A percentile compares a stretch with the other conserved stretches of the same genome.
Conservation (phyloP, 1,139 yeast genomes). For the Candida albicans region DNA sequence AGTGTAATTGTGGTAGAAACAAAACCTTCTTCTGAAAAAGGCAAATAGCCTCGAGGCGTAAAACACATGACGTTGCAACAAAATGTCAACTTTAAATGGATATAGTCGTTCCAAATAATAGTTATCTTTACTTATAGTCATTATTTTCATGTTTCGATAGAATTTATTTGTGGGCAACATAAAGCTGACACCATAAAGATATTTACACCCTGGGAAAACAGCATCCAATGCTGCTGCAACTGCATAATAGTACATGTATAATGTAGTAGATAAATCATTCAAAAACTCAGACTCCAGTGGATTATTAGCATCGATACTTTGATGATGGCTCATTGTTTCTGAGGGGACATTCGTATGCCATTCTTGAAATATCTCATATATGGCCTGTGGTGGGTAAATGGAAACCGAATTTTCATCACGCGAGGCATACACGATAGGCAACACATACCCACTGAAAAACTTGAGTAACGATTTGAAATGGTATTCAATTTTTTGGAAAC, state of each 20-base stretch:
- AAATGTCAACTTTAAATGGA: conserved; percentile 15
- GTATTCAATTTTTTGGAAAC: conserved; percentile 7
- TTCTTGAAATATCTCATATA: conserved; percentile 21
- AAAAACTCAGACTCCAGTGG: conserved; percentile 17
- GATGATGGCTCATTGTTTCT: conserved; percentile 17
- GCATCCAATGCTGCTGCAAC: conserved; percentile 28
- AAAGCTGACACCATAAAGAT: conserved; percentile 25
- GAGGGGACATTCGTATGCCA: conserved; percentile 27
- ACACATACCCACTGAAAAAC: conserved; percentile 14
- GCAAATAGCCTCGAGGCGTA: conserved; percentile 29
- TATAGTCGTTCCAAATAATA: conserved; percentile 14
- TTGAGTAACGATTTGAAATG: conserved; percentile 9
- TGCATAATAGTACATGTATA: conserved; percentile 27
- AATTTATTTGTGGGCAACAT: conserved; percentile 19
- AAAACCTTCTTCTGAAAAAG: conserved; percentile 25
- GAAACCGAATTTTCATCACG: conserved; percentile 20
- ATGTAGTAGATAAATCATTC: conserved; percentile 21
- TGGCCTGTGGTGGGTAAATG: conserved; percentile 21
- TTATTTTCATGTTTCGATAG: conserved; percentile 15
- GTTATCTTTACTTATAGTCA: conserved; percentile 16
- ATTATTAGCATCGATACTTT: not conserved
- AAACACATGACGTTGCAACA: conserved; percentile 27
- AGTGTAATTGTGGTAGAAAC: conserved; percentile 21
- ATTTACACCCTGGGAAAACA: conserved; percentile 25
- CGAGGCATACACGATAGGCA: conserved; percentile 15